Evolutionary conservation across 192 early-diverging fungal genomes (phyloP).

Genomic region (Gryganskiella cystojenkinii): DNA sequence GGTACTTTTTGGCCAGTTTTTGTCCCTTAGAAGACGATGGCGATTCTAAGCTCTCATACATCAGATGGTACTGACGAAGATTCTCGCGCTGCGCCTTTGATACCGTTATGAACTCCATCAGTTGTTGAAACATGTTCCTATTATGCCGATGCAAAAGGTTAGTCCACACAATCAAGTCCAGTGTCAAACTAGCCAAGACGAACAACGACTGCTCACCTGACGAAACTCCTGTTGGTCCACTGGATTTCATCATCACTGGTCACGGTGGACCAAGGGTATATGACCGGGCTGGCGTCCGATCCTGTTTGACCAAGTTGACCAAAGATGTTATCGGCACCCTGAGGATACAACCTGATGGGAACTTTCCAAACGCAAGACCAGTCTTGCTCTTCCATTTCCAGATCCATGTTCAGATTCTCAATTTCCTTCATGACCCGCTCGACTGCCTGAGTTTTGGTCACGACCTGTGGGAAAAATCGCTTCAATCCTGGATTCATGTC

Average conservation of each 20-base stretch:
- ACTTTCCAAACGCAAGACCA: constrained; percentile 38
- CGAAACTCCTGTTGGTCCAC: constrained; percentile 18
- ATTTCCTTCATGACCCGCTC: constrained; percentile 28
- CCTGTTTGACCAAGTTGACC: background rate
- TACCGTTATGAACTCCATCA: constrained; percentile 39
- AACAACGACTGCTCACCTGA: no score
- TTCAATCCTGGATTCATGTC: constrained; percentile 14
- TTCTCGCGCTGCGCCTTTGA: constrained; percentile 31
- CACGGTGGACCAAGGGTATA: constrained; percentile 32
- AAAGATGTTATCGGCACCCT: constrained; percentile 20
- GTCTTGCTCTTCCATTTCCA: constrained; percentile 21
- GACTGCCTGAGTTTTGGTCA: constrained; percentile 7
- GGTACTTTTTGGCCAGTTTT: constrained; percentile 57
- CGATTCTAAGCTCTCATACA: constrained; percentile 54
- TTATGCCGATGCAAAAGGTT: background rate
- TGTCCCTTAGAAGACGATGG: constrained; percentile 48
- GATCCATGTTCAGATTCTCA: constrained; percentile 7
- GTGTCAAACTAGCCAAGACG: no score
- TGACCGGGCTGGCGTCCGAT: background rate
- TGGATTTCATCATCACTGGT: constrained; percentile 27
- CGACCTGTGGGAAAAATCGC: constrained; percentile 32
- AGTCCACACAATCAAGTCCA: no score
- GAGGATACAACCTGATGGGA: constrained; percentile 21
- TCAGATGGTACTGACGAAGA: constrained; percentile 53
- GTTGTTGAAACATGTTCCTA: constrained; percentile 62